Evolutionary conservation across 441 rosid genomes (phyloP).

Genomic region (Biscutella laevigata): DNA sequence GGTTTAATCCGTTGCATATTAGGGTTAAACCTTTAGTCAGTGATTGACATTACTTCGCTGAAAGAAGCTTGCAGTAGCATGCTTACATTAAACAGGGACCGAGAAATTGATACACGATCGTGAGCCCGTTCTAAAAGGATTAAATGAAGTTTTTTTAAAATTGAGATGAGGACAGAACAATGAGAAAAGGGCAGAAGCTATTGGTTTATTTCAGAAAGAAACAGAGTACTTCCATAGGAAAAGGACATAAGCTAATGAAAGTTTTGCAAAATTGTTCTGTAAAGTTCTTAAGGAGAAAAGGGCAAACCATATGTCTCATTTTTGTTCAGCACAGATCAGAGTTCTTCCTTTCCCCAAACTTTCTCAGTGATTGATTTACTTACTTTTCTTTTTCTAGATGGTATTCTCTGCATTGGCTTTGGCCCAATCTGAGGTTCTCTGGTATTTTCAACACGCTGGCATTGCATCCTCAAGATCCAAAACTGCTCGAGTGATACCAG

Average conservation of each 20-base stretch:
- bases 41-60: constrained; percentile 7
- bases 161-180: background rate
- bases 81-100: background rate
- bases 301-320: background rate
- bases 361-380: background rate
- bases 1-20: constrained; percentile 6
- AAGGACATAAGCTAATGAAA: background rate
- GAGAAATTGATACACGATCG: background rate
- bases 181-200: constrained; percentile 2
- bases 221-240: background rate
- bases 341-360: constrained; percentile 1
- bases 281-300: background rate
- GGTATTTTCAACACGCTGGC: constrained; percentile 98
- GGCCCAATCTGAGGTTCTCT: constrained; percentile 91
- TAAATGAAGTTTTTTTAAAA: background rate
- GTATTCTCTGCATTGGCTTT: constrained; percentile 95
- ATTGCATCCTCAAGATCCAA: constrained; percentile 81
- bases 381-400: constrained; percentile 52
- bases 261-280: background rate
- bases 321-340: constrained; percentile 4
- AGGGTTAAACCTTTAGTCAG: constrained; percentile 1
- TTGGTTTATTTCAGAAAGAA: background rate
- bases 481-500: constrained; percentile 61
- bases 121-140: constrained; percentile 2
- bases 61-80: background rate